These are phyloP conservation scores for Phytophthora capsici DNA, from an alignment of 352 stramenopile genomes.

Conservation along the genomic window DNA sequence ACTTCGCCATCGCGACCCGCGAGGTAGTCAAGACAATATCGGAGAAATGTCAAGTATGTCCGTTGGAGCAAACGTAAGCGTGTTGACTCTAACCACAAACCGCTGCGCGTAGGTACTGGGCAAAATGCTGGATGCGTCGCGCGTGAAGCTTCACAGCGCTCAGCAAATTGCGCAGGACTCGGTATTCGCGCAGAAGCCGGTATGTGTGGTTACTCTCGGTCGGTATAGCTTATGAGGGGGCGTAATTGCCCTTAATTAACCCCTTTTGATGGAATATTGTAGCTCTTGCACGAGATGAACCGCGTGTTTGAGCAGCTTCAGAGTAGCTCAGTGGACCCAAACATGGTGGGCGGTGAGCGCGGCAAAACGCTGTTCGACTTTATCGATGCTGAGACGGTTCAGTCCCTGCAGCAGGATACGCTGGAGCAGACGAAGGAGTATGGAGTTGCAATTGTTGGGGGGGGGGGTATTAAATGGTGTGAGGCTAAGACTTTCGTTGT, in stretches of 20 bases:
- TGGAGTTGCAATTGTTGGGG: neutral
- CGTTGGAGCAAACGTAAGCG: neutral
- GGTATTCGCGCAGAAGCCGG: conserved; percentile 67
- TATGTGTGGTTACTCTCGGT: conserved; percentile 7
- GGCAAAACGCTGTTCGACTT: conserved; percentile 88
- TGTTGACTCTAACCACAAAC: neutral
- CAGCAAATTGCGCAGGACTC: conserved; percentile 52
- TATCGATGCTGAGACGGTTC: conserved; percentile 81
- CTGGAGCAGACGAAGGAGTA: conserved; percentile 76
- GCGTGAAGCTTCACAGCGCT: conserved; percentile 63
- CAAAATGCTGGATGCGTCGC: conserved; percentile 69
- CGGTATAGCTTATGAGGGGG: neutral
- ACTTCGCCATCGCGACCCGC: conserved; percentile 56
- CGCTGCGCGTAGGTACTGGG: conserved; percentile 49
- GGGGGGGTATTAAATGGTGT: too few species aligned
- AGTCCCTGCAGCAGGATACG: conserved; percentile 79
- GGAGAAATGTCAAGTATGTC: conserved; percentile 71
- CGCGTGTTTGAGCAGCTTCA: conserved; percentile 74
- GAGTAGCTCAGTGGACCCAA: conserved; percentile 53
- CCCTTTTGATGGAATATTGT: neutral
- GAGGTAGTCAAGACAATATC: conserved; percentile 71
- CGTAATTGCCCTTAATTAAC: neutral
- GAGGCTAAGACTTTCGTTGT: neutral
- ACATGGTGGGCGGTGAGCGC: conserved; percentile 56
- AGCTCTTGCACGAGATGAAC: conserved; percentile 82